A percentile compares a stretch with the other conserved stretches of the same genome.
phyloP scores from a whole-genome alignment of 805 yeast species.

The Kodamaea kaohsiungensis region DNA sequence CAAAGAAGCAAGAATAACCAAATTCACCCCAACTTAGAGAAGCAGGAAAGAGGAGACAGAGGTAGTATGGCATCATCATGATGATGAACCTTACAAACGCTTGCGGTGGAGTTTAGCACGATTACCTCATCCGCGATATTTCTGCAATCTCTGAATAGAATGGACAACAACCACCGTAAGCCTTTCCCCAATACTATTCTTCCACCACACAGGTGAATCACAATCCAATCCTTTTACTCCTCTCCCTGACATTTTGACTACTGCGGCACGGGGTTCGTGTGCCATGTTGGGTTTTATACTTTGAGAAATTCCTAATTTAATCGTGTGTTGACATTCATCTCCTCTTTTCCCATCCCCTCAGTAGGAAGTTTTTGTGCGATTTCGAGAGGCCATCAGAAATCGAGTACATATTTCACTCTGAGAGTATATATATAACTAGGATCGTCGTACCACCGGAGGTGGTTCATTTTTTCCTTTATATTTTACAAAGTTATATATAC shows the following conservation, averaged over 20 bases:
- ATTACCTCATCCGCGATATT: too few relatives aligned
- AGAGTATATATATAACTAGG: not conserved
- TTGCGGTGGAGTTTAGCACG: too few relatives aligned
- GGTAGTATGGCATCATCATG: too few relatives aligned
- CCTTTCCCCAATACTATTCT: too few relatives aligned
- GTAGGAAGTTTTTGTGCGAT: not conserved
- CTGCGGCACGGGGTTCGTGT: not conserved
- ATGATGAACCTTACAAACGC: too few relatives aligned
- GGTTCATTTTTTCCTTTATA: not conserved
- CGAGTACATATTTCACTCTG: not conserved
- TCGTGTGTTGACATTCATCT: not conserved
- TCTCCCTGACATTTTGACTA: not conserved
- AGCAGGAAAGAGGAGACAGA: too few relatives aligned
- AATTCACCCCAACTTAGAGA: too few relatives aligned
- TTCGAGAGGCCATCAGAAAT: constrained; percentile 1
- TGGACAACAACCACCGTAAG: too few relatives aligned
- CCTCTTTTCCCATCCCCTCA: constrained; percentile 9
- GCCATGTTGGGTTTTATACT: constrained; percentile 10
- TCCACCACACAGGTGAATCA: too few relatives aligned
- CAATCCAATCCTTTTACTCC: not conserved
- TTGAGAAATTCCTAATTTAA: constrained; percentile 9
- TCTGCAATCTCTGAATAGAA: too few relatives aligned
- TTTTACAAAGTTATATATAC: not conserved
- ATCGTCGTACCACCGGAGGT: not conserved
- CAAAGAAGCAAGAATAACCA: too few relatives aligned